Evolutionary conservation across 1,284 basidiomycete species (phyloP).

Genomic region (Schizophyllum amplum): DNA sequence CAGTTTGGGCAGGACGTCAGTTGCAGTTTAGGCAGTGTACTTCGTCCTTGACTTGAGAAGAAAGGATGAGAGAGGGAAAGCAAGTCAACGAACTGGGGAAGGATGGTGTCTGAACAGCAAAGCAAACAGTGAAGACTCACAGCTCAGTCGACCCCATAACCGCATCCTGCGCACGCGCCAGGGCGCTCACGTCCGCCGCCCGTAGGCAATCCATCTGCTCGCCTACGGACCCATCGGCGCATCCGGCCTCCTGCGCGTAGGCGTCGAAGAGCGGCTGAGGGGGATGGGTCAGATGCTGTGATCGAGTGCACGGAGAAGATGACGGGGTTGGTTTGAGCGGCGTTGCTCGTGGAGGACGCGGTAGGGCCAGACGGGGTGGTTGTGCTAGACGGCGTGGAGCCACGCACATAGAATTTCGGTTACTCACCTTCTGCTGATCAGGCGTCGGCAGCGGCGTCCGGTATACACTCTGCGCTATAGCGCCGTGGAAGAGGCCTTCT

Average conservation of each 20-base stretch:
- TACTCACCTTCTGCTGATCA: constrained; percentile 38
- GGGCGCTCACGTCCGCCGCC: constrained; percentile 36
- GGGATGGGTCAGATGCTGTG: too few species aligned
- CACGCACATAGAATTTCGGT: too few species aligned
- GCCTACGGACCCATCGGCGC: constrained; percentile 27
- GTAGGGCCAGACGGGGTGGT: background rate
- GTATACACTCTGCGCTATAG: constrained; percentile 54
- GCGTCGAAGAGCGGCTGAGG: constrained; percentile 43
- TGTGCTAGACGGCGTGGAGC: too few species aligned
- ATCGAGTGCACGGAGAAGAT: too few species aligned
- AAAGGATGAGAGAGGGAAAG: too few species aligned
- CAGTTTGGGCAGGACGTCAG: background rate
- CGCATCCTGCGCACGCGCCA: constrained; percentile 49
- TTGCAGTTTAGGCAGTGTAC: background rate
- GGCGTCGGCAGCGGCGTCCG: constrained; percentile 39
- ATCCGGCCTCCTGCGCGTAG: constrained; percentile 40
- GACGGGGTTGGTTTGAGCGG: too few species aligned
- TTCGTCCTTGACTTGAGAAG: too few species aligned
- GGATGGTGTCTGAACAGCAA: background rate
- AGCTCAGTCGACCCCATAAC: constrained; percentile 14
- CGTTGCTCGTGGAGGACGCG: too few species aligned
- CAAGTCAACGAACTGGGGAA: too few species aligned
- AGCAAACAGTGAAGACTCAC: background rate
- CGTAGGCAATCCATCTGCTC: constrained; percentile 39
- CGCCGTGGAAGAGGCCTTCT: constrained; percentile 36